Evolutionary conservation across 2,329 filamentous ascomycete genomes (phyloP), one percentile per base, ranked within the genome.

Genomic region (Exophiala mesophila): DNA sequence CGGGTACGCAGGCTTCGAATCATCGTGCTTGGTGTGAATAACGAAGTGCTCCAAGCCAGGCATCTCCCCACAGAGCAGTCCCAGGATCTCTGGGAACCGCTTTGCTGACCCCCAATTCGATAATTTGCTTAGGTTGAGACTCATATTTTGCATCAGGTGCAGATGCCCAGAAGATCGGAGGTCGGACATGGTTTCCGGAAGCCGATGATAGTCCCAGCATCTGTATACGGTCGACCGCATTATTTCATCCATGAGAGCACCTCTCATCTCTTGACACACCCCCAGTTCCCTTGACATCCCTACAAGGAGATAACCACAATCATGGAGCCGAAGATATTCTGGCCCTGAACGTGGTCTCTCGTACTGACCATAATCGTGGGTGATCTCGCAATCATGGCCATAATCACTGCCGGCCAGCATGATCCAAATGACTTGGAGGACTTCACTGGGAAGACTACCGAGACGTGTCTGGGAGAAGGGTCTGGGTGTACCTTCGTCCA

Each of bases 401-500:
- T 17, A 9, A 17, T 39, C 13, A 39, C 21, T 8, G 28, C 24
- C 21, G 23, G 16, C 13, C 4, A 15, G 18, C 20, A 24, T 28
- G 3, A 15, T 26, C 24, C 36, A 29, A 24, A 39, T 18, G 34
- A 12, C n/a, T 16, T 29, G 13, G n/a, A 26, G 23, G 24, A 39
- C 28, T 33, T 40, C 9, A n/a, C 16, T 16, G 5, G 37, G 37
- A 18, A 40, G 29, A 8, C 15, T 5, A 5, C 37, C 37, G 16
- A 40, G 19, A n/a, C 37, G 37, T 19, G 37, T 40, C 16, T n/a
- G 2, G 3, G 17, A 5, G 17, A 31, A 40, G 6, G 8, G 16
- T 40, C 16, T 40, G 12, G 37, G 37, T n/a, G 37, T 12, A 5
- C 37, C 26, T 9, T 26, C 37, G 19, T 40, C 37, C 16, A 33